Conservation (phyloP, 1,284 basidiomycete species). For the Moniliella sp. region DNA sequence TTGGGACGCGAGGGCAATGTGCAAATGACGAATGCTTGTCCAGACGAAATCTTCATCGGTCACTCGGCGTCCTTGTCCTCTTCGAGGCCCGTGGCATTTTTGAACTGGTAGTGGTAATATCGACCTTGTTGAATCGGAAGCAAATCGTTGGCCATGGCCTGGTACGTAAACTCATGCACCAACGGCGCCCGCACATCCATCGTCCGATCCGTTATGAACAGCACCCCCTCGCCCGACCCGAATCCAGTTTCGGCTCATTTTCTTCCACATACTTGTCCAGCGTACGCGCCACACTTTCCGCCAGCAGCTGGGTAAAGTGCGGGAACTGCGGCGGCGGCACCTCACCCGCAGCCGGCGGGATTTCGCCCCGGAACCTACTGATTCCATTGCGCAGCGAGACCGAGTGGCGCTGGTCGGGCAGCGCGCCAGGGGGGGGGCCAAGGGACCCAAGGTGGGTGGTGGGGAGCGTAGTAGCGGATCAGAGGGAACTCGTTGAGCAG, state of each 20-base stretch:
- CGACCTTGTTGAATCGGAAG: slow-evolving; percentile 58
- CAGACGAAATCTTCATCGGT: slow-evolving; percentile 73
- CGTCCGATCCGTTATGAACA: slow-evolving; percentile 80
- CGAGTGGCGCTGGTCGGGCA: no score
- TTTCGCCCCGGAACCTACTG: no score
- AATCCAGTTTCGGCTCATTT: slow-evolving; percentile 43
- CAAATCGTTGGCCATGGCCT: slow-evolving; percentile 91
- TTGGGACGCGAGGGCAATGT: slow-evolving; percentile 94
- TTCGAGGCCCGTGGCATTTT: slow-evolving; percentile 41
- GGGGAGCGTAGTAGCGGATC: slow-evolving; percentile 76
- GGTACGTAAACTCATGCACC: slow-evolving; percentile 90
- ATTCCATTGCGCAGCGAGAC: no score
- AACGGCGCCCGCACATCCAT: slow-evolving; percentile 82
- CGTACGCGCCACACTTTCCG: slow-evolving; percentile 13
- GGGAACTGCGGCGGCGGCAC: no score
- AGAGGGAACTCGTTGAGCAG: slow-evolving; percentile 78
- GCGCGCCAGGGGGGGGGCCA: no score
- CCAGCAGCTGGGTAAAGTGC: slow-evolving; percentile 23
- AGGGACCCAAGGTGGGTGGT: slow-evolving; percentile 58
- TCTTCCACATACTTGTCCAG: slow-evolving; percentile 13
- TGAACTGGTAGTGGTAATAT: slow-evolving; percentile 52
- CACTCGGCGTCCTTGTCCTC: slow-evolving; percentile 69
- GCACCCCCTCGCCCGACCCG: slow-evolving; percentile 52
- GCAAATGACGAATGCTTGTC: slow-evolving; percentile 77
- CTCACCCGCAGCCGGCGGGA: no score